These are phyloP conservation scores for Trichosanthes truncata DNA, from an alignment of 306 rosid genomes.

Conservation along the genomic window DNA sequence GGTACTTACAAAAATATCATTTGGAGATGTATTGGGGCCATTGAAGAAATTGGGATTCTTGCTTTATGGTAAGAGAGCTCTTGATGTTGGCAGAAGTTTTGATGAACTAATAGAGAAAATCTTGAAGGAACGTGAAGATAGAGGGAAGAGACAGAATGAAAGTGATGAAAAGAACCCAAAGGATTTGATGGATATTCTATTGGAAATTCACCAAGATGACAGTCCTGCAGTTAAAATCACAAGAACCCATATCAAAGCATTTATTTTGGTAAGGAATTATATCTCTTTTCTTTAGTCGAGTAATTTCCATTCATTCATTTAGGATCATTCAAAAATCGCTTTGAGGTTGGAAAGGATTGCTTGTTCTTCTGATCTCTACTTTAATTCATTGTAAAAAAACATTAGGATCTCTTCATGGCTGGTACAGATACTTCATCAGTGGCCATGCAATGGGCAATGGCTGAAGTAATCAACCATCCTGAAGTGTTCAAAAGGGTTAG, in stretches of 20 bases:
- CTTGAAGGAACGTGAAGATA: slow-evolving; percentile 45
- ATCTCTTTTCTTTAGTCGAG: too few relatives aligned
- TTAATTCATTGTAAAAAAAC: not conserved
- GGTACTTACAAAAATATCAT: slow-evolving; percentile 23
- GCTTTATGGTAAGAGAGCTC: slow-evolving; percentile 30
- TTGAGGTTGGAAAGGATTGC: too few relatives aligned
- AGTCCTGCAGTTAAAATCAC: slow-evolving; percentile 33
- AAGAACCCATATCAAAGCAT: slow-evolving; percentile 51
- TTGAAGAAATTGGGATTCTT: slow-evolving; percentile 47
- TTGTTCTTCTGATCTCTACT: not conserved
- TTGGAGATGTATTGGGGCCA: slow-evolving; percentile 40
- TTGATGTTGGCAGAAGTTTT: slow-evolving; percentile 34
- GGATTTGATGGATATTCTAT: slow-evolving; percentile 53
- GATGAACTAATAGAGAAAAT: slow-evolving; percentile 43
- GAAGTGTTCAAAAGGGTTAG: slow-evolving; percentile 25
- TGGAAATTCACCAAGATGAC: slow-evolving; percentile 38
- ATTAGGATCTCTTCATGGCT: slow-evolving; percentile 43
- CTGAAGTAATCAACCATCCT: slow-evolving; percentile 45
- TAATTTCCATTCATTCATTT: too few relatives aligned
- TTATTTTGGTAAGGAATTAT: slow-evolving; percentile 32
- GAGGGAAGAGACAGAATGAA: slow-evolving; percentile 16
- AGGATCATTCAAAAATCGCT: too few relatives aligned
- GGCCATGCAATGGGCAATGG: slow-evolving; percentile 48
- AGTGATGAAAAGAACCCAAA: slow-evolving; percentile 10
- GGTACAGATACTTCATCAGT: slow-evolving; percentile 58